phyloP scores from a whole-genome alignment of 192 early-diverging fungal species.

The Podila clonocystis region DNA sequence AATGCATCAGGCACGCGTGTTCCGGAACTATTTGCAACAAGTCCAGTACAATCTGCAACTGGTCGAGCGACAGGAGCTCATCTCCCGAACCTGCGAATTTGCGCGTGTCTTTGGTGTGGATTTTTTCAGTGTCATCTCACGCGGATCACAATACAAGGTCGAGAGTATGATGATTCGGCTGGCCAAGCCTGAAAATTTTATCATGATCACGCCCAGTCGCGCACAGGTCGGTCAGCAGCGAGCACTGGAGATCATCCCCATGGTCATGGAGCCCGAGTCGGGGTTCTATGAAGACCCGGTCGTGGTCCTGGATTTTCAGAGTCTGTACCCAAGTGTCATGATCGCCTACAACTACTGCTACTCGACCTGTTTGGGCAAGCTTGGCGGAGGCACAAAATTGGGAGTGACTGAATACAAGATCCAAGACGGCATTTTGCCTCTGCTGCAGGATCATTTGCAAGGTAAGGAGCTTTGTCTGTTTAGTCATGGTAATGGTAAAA shows the following conservation, averaged over 20 bases:
- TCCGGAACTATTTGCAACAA: slow-evolving; percentile 76
- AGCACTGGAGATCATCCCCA: slow-evolving; percentile 87
- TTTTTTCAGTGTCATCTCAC: slow-evolving; percentile 84
- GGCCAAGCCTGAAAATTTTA: slow-evolving; percentile 80
- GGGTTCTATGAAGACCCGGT: slow-evolving; percentile 87
- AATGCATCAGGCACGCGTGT: slow-evolving; percentile 65
- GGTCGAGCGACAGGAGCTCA: slow-evolving; percentile 73
- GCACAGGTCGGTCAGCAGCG: slow-evolving; percentile 79
- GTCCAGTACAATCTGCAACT: slow-evolving; percentile 74
- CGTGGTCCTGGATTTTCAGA: slow-evolving; percentile 93
- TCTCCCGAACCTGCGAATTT: slow-evolving; percentile 83
- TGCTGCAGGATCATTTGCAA: slow-evolving; percentile 76
- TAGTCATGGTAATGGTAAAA: too few relatives aligned
- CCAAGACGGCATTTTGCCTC: slow-evolving; percentile 68
- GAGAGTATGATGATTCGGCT: slow-evolving; percentile 84
- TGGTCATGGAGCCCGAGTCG: slow-evolving; percentile 89
- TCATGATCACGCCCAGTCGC: slow-evolving; percentile 79
- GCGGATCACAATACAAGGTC: slow-evolving; percentile 94
- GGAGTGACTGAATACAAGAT: slow-evolving; percentile 70
- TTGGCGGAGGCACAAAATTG: slow-evolving; percentile 59
- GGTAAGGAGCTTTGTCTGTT: slow-evolving; percentile 37
- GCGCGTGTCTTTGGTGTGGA: slow-evolving; percentile 93
- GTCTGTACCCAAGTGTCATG: slow-evolving; percentile 94
- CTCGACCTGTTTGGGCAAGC: slow-evolving; percentile 87
- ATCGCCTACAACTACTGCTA: slow-evolving; percentile 97